These are phyloP conservation scores for Silene uniflora DNA, from an alignment of 148 eudicot genomes.

Conservation along the genomic window DNA sequence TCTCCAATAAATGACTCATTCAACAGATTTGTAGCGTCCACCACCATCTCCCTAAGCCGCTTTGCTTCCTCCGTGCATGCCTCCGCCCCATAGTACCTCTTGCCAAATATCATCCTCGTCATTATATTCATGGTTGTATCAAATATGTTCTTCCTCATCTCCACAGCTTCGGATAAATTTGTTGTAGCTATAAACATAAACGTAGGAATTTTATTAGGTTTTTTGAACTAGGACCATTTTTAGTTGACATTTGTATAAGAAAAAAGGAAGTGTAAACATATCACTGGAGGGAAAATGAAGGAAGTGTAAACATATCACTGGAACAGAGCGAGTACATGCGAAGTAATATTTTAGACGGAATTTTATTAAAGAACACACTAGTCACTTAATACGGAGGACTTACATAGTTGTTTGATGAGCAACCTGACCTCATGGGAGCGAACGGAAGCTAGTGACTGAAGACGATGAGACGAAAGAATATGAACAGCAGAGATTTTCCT, in stretches of 20 bases:
- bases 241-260: too few relatives aligned
- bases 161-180: not conserved
- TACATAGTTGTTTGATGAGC: not conserved
- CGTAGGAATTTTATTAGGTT: too few relatives aligned
- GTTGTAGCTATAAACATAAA: too few relatives aligned
- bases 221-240: too few relatives aligned
- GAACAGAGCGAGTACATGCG: too few relatives aligned
- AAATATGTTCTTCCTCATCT: not conserved
- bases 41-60: not conserved
- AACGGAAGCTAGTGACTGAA: not conserved
- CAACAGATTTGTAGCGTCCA: too few relatives aligned
- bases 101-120: constrained; percentile 15
- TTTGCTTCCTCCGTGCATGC: not conserved
- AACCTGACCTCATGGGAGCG: not conserved
- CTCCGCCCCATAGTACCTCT: not conserved
- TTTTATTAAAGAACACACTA: too few relatives aligned
- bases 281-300: too few relatives aligned
- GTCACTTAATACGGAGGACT: too few relatives aligned
- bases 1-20: not conserved
- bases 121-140: not conserved
- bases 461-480: constrained; percentile 13
- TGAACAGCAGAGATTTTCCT: constrained; percentile 10
- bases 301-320: too few relatives aligned
- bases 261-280: too few relatives aligned
- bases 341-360: too few relatives aligned